A percentile compares a stretch with the other conserved stretches of the same genome.
phyloP scores from a whole-genome alignment of 305 asterid species.

The Withania somnifera region DNA sequence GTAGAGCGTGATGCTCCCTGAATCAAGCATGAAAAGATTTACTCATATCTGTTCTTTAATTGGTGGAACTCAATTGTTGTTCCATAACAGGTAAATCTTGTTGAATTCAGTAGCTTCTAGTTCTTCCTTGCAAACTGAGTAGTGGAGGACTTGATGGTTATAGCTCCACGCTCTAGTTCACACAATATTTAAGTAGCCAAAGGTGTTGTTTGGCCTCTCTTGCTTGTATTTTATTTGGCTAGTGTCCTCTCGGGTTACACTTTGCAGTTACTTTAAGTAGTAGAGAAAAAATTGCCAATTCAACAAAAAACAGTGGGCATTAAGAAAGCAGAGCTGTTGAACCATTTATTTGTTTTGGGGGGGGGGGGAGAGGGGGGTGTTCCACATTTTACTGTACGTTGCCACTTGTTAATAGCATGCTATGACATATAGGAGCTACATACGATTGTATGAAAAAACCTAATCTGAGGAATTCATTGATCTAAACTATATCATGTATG shows the following conservation, averaged over 20 bases:
- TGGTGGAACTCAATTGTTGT: conserved; percentile 32
- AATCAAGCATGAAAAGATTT: conserved; percentile 4
- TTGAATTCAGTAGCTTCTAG: conserved; percentile 1
- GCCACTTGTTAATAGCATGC: neutral
- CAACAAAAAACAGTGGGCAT: neutral
- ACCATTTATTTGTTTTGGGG: neutral
- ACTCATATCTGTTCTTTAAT: conserved; percentile 13
- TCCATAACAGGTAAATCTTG: conserved; percentile 37
- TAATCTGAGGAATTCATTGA: neutral
- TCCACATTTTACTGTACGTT: neutral
- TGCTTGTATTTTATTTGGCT: neutral
- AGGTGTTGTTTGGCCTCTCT: neutral
- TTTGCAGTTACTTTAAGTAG: neutral
- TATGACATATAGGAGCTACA: neutral
- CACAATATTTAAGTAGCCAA: neutral
- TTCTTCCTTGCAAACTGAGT: neutral
- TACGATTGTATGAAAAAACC: neutral
- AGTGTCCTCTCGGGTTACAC: neutral
- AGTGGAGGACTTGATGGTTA: neutral
- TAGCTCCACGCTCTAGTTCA: neutral
- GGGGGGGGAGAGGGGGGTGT: no score
- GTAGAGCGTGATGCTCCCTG: conserved; percentile 22
- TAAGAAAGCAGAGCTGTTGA: neutral
- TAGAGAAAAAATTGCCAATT: neutral
- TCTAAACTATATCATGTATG: neutral